Evolutionary conservation across 345 rosid genomes (phyloP), one percentile per base, ranked within the genome.

Genomic region (Populus nigra): DNA sequence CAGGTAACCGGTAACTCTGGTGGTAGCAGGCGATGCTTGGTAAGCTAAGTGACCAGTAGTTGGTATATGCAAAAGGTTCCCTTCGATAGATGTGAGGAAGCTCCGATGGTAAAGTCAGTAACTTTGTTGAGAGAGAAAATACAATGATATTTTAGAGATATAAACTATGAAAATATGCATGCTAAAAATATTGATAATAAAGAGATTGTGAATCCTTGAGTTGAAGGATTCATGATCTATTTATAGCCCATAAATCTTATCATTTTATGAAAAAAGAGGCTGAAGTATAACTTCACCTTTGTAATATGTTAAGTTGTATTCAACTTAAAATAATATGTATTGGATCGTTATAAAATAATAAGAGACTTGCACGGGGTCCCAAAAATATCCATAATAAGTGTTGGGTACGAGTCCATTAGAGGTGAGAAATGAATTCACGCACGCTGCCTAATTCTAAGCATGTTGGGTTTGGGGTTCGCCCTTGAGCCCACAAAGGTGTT

Each of bases 201-300:
- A 33, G 5, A 33, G 35, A 33, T 4, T 33, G 35, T 33, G 5
- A 33, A 4, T 0, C 0, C 4, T 33, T 33, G 35, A 33, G 0
- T 33, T 33, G 35, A 33, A 33, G 0, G 35, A 33, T 33, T 33
- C 35, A 33, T 4, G 0, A 4, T 33, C 0, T 33, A 33, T 33
- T 33, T 33, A 33, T 33, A 33, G 5, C 5, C 0, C 0, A 4
- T 33, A 0, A 33, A 33, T 33, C 0, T 33, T 33, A 3, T 33
- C 0, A 3, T 31, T 33, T 3, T 33, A 0, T 33, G 0, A 0
- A 33, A 33, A 4, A 0, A 33, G 5, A 0, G 0, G 5, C 0
- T 33, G 0, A 0, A 4, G 5, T 33, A 33, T 33, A 33, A 33
- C 0, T 33, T 33, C 0, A 33, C 4, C 0, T 3, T 0, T 4